Conservation (phyloP, 2,329 filamentous ascomycete species). For the Trichophyton simii region DNA sequence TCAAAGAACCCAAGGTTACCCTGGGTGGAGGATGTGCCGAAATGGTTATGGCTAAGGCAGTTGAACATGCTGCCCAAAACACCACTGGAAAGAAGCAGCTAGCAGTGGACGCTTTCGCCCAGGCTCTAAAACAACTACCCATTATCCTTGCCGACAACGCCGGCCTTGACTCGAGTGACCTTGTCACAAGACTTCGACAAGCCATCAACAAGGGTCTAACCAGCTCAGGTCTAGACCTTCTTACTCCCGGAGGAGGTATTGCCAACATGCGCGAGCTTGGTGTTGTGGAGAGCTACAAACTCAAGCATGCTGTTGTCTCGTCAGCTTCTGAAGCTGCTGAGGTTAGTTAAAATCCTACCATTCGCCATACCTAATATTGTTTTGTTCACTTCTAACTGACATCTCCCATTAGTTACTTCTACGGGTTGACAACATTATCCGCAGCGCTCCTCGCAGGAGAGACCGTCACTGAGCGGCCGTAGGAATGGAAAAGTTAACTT, state of each 20-base stretch:
- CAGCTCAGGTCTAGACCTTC: constrained; percentile 78
- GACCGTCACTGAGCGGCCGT: constrained; percentile 50
- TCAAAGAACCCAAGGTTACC: constrained; percentile 85
- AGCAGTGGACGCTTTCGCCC: constrained; percentile 79
- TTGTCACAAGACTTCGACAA: constrained; percentile 82
- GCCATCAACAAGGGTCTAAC: constrained; percentile 91
- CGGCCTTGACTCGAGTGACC: constrained; percentile 85
- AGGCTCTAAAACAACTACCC: constrained; percentile 80
- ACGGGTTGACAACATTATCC: constrained; percentile 95
- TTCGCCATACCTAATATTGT: not conserved
- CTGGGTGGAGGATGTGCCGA: constrained; percentile 92
- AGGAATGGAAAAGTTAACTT: not conserved
- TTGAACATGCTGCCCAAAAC: constrained; percentile 83
- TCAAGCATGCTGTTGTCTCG: constrained; percentile 95
- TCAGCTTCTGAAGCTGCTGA: constrained; percentile 94
- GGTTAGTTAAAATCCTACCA: constrained; percentile 42
- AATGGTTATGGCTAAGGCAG: constrained; percentile 98
- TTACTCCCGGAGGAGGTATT: constrained; percentile 81
- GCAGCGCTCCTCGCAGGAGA: constrained; percentile 71
- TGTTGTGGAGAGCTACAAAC: constrained; percentile 95
- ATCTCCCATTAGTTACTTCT: constrained; percentile 54
- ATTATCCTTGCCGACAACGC: constrained; percentile 97
- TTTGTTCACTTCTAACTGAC: constrained; percentile 5
- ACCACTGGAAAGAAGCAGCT: constrained; percentile 94
- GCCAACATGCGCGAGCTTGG: constrained; percentile 91